Conservation (phyloP, 345 rosid species). For the Odontarrhena argentea region DNA sequence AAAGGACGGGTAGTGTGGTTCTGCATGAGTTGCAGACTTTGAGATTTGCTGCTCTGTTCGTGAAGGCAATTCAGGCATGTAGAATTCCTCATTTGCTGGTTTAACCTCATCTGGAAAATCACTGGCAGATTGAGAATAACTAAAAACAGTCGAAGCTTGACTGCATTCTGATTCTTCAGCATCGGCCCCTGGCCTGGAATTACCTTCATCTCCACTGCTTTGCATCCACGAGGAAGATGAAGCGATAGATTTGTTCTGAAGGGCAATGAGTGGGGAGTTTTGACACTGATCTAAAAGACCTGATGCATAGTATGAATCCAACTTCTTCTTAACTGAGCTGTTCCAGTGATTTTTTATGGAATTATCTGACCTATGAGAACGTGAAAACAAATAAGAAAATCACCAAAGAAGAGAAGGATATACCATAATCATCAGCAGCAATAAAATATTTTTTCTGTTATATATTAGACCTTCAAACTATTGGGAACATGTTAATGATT, state of each 20-base stretch:
- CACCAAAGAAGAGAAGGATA: conserved; percentile 18
- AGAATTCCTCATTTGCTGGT: conserved; percentile 51
- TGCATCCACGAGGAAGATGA: conserved; percentile 69
- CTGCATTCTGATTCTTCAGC: conserved; percentile 90
- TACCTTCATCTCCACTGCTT: conserved; percentile 69
- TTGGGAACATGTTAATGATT: conserved; percentile 5
- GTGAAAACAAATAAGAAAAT: conserved; percentile 35
- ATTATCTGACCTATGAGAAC: conserved; percentile 89
- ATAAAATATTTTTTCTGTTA: background rate
- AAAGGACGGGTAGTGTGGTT: conserved; percentile 53
- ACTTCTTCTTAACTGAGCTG: conserved; percentile 98
- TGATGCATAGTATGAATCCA: conserved; percentile 87
- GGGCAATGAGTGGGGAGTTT: conserved; percentile 56
- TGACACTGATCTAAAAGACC: conserved; percentile 86
- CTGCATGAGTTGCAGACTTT: conserved; percentile 62
- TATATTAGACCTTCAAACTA: conserved; percentile 13
- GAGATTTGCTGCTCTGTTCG: conserved; percentile 58
- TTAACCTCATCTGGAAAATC: conserved; percentile 52
- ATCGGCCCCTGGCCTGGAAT: conserved; percentile 53
- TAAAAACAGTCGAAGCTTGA: conserved; percentile 63
- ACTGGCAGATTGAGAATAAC: conserved; percentile 66
- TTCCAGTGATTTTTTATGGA: conserved; percentile 99
- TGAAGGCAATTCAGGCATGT: conserved; percentile 51
- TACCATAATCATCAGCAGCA: conserved; percentile 13
- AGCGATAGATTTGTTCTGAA: conserved; percentile 57